A percentile compares a stretch with the other conserved stretches of the same genome.
These are phyloP conservation scores for Teratosphaeria destructans DNA, from an alignment of 2,329 filamentous ascomycete genomes.

Conservation along the genomic window DNA sequence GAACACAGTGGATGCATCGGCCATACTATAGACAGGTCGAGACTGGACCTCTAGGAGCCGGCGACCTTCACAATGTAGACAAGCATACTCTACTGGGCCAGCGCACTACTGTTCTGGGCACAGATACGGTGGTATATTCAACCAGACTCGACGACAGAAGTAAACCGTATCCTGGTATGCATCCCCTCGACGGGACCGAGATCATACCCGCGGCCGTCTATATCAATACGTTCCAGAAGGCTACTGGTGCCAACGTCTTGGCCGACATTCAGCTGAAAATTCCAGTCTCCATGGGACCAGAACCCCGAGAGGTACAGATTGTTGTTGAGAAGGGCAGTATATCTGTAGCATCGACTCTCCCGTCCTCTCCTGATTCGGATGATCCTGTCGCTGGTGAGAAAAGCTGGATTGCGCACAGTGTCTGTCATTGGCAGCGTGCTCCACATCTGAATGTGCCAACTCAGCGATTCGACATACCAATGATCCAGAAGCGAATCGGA, in stretches of 20 bases:
- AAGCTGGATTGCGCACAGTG: not conserved
- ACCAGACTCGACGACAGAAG: not conserved
- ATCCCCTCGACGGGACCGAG: not conserved
- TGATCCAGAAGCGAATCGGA: not conserved
- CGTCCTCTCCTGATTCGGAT: not conserved
- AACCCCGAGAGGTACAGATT: not conserved
- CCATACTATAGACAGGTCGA: not conserved
- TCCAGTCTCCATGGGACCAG: not conserved
- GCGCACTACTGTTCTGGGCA: not conserved
- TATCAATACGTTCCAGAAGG: not conserved
- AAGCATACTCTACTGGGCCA: not conserved
- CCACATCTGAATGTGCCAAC: not conserved
- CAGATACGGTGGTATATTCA: not conserved
- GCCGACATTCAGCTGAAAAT: not conserved
- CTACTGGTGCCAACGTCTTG: not conserved
- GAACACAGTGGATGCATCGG: not conserved
- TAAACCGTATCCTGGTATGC: not conserved
- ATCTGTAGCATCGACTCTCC: not conserved
- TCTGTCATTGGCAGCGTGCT: not conserved
- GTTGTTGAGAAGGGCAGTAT: not conserved
- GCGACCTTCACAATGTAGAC: not conserved
- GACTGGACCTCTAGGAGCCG: not conserved
- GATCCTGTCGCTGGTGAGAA: not conserved
- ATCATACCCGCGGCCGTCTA: not conserved
- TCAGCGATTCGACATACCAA: not conserved